Evolutionary conservation across 2,329 filamentous ascomycete species (phyloP).

Genomic region (Venturia nashicola): DNA sequence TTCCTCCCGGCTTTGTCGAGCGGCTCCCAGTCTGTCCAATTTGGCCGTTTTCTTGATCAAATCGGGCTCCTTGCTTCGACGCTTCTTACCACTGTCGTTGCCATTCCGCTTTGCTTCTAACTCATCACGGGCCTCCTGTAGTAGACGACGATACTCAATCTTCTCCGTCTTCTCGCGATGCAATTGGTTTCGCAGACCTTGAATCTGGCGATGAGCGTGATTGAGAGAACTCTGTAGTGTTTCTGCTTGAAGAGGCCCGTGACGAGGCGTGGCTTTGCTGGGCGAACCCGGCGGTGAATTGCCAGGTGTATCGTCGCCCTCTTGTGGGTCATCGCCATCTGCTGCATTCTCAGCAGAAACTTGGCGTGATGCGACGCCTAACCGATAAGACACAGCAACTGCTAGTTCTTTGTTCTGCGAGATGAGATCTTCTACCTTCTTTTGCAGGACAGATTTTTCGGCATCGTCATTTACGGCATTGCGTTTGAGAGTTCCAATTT

Average conservation of each 20-base stretch:
- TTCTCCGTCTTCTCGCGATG: slow-evolving; percentile 99
- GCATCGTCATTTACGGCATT: slow-evolving; percentile 66
- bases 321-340: slow-evolving; percentile 41
- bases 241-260: slow-evolving; percentile 86
- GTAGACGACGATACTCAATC: slow-evolving; percentile 84
- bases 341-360: slow-evolving; percentile 23
- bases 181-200: slow-evolving; percentile 86
- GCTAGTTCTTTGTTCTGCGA: slow-evolving; percentile 86
- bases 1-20: slow-evolving; percentile 64
- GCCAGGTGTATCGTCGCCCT: slow-evolving; percentile 54
- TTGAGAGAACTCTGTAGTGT: slow-evolving; percentile 88
- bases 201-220: slow-evolving; percentile 92
- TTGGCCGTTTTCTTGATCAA: slow-evolving; percentile 61
- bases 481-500: slow-evolving; percentile 72
- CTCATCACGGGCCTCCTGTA: slow-evolving; percentile 90
- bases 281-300: slow-evolving; percentile 85
- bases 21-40: slow-evolving; percentile 61
- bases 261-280: slow-evolving; percentile 79
- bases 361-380: slow-evolving; percentile 39
- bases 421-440: slow-evolving; percentile 77
- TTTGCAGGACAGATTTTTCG: slow-evolving; percentile 66
- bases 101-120: slow-evolving; percentile 52
- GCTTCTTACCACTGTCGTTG: slow-evolving; percentile 38
- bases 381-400: slow-evolving; percentile 65
- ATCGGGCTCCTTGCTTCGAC: slow-evolving; percentile 41